Conservation (phyloP, 257 asterid species). For the Penstemon barbatus region DNA sequence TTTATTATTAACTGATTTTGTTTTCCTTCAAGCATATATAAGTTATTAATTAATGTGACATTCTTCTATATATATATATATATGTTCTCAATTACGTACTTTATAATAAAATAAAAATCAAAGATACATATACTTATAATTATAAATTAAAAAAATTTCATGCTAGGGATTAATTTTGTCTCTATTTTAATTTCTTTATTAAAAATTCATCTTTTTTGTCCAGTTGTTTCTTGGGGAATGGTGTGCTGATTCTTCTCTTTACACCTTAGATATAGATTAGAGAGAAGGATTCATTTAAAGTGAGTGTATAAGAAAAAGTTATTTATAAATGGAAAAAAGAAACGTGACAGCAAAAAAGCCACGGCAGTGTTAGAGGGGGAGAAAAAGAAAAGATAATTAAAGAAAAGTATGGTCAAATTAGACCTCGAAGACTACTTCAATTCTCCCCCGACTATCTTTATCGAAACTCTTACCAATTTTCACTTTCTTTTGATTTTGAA, state of each 20-base stretch:
- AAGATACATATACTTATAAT: no score
- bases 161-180: not conserved
- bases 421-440: constrained; percentile 83
- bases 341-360: constrained; percentile 88
- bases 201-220: constrained; percentile 16
- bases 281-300: constrained; percentile 34
- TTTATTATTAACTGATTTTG: no score
- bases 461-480: constrained; percentile 65
- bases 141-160: no score
- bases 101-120: no score
- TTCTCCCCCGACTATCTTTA: constrained; percentile 71
- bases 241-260: constrained; percentile 43
- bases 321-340: constrained; percentile 35
- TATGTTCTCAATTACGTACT: no score
- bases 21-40: no score
- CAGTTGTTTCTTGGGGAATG: constrained; percentile 40
- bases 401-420: constrained; percentile 89
- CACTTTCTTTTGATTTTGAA: constrained; percentile 44
- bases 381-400: constrained; percentile 55
- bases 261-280: constrained; percentile 29
- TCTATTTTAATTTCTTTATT: constrained; percentile 14
- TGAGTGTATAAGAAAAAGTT: constrained; percentile 25
- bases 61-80: no score
- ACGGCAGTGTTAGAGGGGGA: constrained; percentile 38
- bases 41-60: no score